These are phyloP conservation scores for Tetrapyrgos nigripes DNA, from an alignment of 1,284 basidiomycete species.

Conservation along the genomic window DNA sequence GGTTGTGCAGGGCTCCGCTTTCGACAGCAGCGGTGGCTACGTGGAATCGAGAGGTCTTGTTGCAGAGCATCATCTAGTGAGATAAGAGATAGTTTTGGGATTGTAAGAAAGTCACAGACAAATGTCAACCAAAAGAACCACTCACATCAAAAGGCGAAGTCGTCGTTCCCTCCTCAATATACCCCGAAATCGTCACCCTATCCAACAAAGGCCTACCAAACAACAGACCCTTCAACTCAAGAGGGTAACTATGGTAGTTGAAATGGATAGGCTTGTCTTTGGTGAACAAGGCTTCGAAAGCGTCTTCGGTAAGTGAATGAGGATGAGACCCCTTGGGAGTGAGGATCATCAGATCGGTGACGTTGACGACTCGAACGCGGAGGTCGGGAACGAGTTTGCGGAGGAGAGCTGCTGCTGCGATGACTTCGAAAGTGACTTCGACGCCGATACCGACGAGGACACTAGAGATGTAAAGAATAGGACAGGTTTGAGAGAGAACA, in stretches of 20 bases:
- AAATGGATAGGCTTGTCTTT: slow-evolving; percentile 72
- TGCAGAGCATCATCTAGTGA: slow-evolving; percentile 71
- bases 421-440: slow-evolving; percentile 79
- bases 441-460: slow-evolving; percentile 80
- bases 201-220: slow-evolving; percentile 59
- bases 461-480: slow-evolving; percentile 32
- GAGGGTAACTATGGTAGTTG: slow-evolving; percentile 87
- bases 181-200: slow-evolving; percentile 62
- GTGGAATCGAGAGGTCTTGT: slow-evolving; percentile 68
- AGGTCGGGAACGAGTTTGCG: slow-evolving; percentile 66
- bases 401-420: slow-evolving; percentile 79
- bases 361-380: slow-evolving; percentile 82
- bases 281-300: slow-evolving; percentile 78
- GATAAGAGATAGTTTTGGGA: not conserved
- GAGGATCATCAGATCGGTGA: slow-evolving; percentile 85
- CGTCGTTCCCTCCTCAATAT: slow-evolving; percentile 73
- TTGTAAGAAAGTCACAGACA: slow-evolving; percentile 2
- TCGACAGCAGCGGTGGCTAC: slow-evolving; percentile 65
- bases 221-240: slow-evolving; percentile 68
- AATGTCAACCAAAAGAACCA: slow-evolving; percentile 6
- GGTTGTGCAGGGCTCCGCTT: slow-evolving; percentile 56
- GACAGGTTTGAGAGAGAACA: slow-evolving; percentile 6
- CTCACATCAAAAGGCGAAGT: slow-evolving; percentile 71
- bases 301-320: slow-evolving; percentile 70
- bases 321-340: slow-evolving; percentile 73